Percentiles rank a stretch among this genome's conserved stretches.
These are phyloP conservation scores for Cladosporium sp. DNA, from an alignment of 2,329 filamentous ascomycete genomes.

Conservation along the genomic window DNA sequence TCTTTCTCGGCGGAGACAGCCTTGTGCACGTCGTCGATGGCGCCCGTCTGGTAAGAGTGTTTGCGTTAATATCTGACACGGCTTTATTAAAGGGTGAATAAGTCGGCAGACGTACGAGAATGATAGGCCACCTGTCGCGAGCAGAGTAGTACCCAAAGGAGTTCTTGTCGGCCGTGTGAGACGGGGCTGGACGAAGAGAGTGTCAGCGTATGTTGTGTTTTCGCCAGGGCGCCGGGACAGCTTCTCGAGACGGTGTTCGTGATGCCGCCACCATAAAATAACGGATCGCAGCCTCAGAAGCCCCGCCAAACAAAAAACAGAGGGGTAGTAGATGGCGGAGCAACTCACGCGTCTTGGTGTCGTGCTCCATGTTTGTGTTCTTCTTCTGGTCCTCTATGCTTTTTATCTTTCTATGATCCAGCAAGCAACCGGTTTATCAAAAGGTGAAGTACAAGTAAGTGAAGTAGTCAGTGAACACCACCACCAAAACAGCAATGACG, in stretches of 20 bases:
- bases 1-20: constrained; percentile 56
- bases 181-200: constrained; percentile 53
- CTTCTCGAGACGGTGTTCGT: not conserved
- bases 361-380: constrained; percentile 57
- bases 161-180: constrained; percentile 69
- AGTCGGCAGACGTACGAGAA: constrained; percentile 57
- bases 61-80: not conserved
- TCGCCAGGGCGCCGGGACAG: not conserved
- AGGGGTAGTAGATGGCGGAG: not conserved
- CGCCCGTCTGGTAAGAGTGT: constrained; percentile 60
- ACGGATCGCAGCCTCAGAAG: not conserved
- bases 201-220: not conserved
- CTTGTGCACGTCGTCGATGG: constrained; percentile 90
- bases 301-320: not conserved
- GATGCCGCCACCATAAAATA: not conserved
- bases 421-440: too few relatives aligned
- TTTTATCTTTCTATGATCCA: too few relatives aligned
- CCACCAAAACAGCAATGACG: constrained; percentile 2
- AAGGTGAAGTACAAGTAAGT: not conserved
- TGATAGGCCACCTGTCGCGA: constrained; percentile 84
- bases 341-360: constrained; percentile 64
- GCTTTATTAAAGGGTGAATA: not conserved
- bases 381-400: too few relatives aligned
- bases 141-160: constrained; percentile 87
- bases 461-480: not conserved